These are phyloP conservation scores for Gloeopeniophorella convolvens DNA, from an alignment of 768 basidiomycete genomes.

Conservation along the genomic window DNA sequence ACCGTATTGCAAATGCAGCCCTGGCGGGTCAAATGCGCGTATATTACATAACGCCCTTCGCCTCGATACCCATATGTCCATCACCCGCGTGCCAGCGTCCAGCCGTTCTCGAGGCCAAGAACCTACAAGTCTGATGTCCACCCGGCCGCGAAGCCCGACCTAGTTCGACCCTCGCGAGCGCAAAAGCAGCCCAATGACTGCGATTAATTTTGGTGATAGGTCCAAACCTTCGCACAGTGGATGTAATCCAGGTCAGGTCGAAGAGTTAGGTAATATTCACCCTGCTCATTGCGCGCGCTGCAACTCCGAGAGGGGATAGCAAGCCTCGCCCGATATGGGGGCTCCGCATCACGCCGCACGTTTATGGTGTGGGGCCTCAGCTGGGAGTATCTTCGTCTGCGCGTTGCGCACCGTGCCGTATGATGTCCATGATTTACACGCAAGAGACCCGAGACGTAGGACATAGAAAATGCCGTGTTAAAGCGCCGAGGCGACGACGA, in stretches of 20 bases:
- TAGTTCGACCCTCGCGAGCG: constrained; percentile 1
- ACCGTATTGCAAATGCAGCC: constrained; percentile 9
- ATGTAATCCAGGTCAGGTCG: not conserved
- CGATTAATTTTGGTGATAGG: not conserved
- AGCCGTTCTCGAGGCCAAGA: constrained; percentile 6
- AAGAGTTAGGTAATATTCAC: constrained; percentile 13
- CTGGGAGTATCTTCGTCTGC: not conserved
- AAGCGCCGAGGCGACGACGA: too few species aligned
- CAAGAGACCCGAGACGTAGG: too few species aligned
- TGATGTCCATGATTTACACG: not conserved
- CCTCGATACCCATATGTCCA: not conserved
- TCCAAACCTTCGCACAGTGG: constrained; percentile 5
- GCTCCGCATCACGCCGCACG: not conserved
- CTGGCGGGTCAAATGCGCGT: constrained; percentile 11
- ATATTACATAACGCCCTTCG: constrained; percentile 15
- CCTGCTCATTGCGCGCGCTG: not conserved
- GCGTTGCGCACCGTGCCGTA: not conserved
- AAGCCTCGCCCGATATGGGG: not conserved
- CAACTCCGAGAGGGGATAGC: constrained; percentile 11
- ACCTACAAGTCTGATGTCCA: not conserved
- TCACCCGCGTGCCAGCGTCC: constrained; percentile 8
- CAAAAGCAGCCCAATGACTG: not conserved
- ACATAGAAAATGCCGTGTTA: too few species aligned
- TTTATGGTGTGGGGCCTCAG: not conserved
- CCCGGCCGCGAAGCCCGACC: not conserved